Evolutionary conservation across 2,329 filamentous ascomycete species (phyloP), one percentile per base, ranked within the genome.

Genomic region (Ophiostoma triangulosporum): DNA sequence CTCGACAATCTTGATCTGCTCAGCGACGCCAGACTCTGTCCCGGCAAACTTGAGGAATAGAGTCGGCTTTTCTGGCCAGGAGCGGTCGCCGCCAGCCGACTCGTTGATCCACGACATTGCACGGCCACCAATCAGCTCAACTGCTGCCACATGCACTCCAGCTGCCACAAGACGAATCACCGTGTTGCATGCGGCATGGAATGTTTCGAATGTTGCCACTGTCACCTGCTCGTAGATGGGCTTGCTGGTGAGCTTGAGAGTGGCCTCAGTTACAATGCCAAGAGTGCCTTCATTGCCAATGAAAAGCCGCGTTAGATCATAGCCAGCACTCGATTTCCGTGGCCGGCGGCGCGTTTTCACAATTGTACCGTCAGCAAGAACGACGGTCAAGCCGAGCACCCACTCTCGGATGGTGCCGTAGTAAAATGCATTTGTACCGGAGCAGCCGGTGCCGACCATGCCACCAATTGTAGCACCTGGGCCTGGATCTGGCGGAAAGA

Each of bases 331-430:
- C 62, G 85, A 90, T 73, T 95, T 96, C 60, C 89, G 79, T 12
- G 89, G 88, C 49, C 89, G 78, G 68, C 94, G 88, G 58, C 86
- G 77, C 9, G 90, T 96, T 73, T 90, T 93, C 69, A 96, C 84
- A 50, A 95, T 69, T 1, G 89, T 95, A 48, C 89, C 89, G 66
- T 95, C 89, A 17, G 89, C 89, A 61, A 95, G 75, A 11, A 95
- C 89, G 4, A 95, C 87, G 0, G 89, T 95, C 59, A 95, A 69
- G 52, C 80, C 85, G 20, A 95, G 70, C 12, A 95, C 89, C 89
- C 89, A 95, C 64, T 95, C 89, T 57, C 87, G 83, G 88, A 95
- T 95, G 2, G 89, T 95, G 57, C 89, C 89, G 66, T 95, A 95
- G 55, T 88, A 78, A 70, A 94, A 95, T 15, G 89, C 84, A 65